Conservation (phyloP, 2,329 filamentous ascomycete genomes). For the Fusarium sp. region DNA sequence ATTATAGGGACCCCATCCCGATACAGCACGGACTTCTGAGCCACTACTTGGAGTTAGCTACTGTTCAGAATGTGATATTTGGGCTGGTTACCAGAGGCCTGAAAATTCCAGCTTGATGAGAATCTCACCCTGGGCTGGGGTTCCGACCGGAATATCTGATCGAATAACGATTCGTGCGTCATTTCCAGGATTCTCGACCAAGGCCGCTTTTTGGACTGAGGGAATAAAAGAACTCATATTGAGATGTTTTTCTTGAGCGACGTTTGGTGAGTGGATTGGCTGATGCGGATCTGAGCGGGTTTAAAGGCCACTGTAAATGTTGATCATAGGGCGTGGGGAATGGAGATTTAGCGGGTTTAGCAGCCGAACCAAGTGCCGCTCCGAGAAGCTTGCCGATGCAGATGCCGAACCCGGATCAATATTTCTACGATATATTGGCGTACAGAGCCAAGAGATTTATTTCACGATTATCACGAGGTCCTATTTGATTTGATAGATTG, state of each 20-base stretch:
- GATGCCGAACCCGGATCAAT: conserved; percentile 3
- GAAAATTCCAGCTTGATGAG: conserved; percentile 39
- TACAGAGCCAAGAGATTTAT: neutral
- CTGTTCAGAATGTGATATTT: accelerated
- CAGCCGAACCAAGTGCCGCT: conserved; percentile 20
- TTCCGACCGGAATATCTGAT: conserved; percentile 10
- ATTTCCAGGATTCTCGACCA: conserved; percentile 35
- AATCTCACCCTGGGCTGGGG: conserved; percentile 13
- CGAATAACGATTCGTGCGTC: conserved; percentile 8
- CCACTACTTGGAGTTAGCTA: conserved; percentile 33
- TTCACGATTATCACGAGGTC: neutral
- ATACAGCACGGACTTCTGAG: conserved; percentile 50
- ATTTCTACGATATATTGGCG: neutral
- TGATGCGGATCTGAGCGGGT: neutral
- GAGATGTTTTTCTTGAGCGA: neutral
- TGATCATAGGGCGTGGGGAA: neutral
- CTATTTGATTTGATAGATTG: too few relatives aligned
- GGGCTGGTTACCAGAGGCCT: conserved; percentile 32
- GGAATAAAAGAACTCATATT: conserved; percentile 19
- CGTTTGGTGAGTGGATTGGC: neutral
- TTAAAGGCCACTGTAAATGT: neutral
- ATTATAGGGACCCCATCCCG: conserved; percentile 48
- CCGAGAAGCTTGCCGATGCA: conserved; percentile 21
- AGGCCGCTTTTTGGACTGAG: conserved; percentile 23
- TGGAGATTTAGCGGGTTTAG: neutral